Percentiles rank a stretch among this genome's conserved stretches.
Conservation (phyloP, 106 monocot species). For the Dioscorea alata region DNA sequence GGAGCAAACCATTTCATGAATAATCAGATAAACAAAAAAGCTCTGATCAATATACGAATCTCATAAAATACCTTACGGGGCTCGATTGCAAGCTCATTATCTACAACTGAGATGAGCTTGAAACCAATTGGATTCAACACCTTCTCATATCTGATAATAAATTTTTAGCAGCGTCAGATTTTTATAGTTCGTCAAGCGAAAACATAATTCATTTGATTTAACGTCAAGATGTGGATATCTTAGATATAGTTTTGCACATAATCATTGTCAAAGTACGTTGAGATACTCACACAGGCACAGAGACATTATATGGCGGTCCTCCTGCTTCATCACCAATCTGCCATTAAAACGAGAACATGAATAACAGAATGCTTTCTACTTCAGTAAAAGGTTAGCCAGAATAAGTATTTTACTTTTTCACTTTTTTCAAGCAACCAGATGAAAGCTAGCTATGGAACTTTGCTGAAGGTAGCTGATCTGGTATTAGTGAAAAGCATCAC, state of each 20-base stretch:
- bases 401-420: background rate
- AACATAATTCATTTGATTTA: background rate
- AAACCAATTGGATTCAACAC: slow-evolving; percentile 47
- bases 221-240: background rate
- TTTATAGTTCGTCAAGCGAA: background rate
- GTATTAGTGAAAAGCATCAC: no score
- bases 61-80: slow-evolving; percentile 40
- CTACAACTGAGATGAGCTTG: slow-evolving; percentile 31
- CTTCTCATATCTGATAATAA: slow-evolving; percentile 42
- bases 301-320: slow-evolving; percentile 44
- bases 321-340: slow-evolving; percentile 34
- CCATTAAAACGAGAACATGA: background rate
- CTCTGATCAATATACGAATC: background rate
- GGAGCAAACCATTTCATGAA: background rate
- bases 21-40: background rate
- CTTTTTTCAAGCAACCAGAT: background rate
- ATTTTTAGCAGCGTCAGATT: background rate
- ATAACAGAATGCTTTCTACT: no score
- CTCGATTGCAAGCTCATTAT: slow-evolving; percentile 62
- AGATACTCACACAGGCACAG: slow-evolving; percentile 32
- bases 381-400: no score
- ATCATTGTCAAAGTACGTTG: background rate
- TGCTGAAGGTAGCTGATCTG: background rate
- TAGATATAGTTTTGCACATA: background rate
- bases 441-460: background rate